Conservation (phyloP, 441 rosid species). For the Breynia disticha region DNA sequence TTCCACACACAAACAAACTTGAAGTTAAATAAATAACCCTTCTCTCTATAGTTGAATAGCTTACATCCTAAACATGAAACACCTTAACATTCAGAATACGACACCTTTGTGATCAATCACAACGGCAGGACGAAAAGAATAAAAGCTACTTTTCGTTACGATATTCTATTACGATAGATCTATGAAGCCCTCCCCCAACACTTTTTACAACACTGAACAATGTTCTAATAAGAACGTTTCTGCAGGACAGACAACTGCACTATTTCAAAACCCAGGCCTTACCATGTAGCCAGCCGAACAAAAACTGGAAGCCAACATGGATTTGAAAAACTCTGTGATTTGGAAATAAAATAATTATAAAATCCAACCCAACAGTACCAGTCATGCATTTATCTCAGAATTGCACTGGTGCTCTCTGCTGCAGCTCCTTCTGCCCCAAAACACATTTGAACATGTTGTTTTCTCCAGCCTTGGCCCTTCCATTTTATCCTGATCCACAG, state of each 20-base stretch:
- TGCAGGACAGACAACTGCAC: constrained; percentile 11
- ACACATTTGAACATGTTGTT: constrained; percentile 85
- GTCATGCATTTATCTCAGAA: constrained; percentile 83
- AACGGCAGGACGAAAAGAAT: background rate
- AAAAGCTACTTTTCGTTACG: constrained; percentile 4
- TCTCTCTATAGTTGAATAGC: too few relatives aligned
- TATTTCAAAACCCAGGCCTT: constrained; percentile 13
- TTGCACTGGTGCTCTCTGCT: constrained; percentile 96
- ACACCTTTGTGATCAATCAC: background rate
- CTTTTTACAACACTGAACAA: constrained; percentile 17
- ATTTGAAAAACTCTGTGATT: constrained; percentile 8
- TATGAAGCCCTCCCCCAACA: constrained; percentile 14
- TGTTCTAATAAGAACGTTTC: constrained; percentile 5
- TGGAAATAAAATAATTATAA: constrained; percentile 2
- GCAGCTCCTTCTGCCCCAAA: constrained; percentile 97
- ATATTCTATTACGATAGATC: constrained; percentile 17
- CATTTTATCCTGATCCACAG: constrained; percentile 55
- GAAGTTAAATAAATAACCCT: too few relatives aligned
- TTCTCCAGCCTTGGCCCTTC: constrained; percentile 72
- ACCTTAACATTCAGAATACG: background rate
- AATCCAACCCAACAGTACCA: constrained; percentile 5
- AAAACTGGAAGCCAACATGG: constrained; percentile 26
- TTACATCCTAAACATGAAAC: too few relatives aligned
- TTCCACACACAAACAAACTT: too few relatives aligned
- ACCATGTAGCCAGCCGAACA: constrained; percentile 20